A percentile compares a stretch with the other conserved stretches of the same genome.
phyloP scores from a whole-genome alignment of 2,329 filamentous ascomycete species.

The Onygenales sp. region DNA sequence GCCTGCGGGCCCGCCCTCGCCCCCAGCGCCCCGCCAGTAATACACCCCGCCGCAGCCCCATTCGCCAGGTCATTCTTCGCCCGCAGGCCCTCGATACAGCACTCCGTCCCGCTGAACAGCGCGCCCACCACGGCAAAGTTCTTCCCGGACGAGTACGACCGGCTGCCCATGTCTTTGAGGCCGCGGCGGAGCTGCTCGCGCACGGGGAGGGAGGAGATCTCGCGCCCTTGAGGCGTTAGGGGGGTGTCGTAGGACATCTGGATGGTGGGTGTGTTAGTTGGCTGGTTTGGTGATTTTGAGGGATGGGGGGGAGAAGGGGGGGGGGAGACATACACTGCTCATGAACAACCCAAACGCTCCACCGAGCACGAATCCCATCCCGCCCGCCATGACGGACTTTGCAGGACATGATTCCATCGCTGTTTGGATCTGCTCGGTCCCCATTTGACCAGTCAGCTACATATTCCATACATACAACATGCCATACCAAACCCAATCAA shows the following conservation, averaged over 20 bases:
- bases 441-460: not conserved
- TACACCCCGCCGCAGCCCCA: conserved; percentile 75
- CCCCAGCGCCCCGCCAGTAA: conserved; percentile 83
- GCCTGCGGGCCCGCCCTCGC: conserved; percentile 84
- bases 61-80: conserved; percentile 93
- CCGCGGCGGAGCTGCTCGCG: conserved; percentile 74
- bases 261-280: not conserved
- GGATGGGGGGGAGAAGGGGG: not conserved
- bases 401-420: conserved; percentile 87
- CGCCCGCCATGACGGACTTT: conserved; percentile 82
- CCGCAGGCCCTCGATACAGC: conserved; percentile 79
- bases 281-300: not conserved
- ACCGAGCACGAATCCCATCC: conserved; percentile 88
- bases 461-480: not conserved
- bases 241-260: conserved; percentile 98
- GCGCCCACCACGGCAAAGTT: conserved; percentile 93
- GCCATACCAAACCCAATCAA: not conserved
- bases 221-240: conserved; percentile 50
- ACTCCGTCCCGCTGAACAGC: conserved; percentile 87
- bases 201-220: conserved; percentile 59
- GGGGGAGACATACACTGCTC: conserved; percentile 63
- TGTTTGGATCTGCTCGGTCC: conserved; percentile 55
- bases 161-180: conserved; percentile 88
- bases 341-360: conserved; percentile 96
- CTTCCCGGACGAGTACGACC: conserved; percentile 74